A percentile compares a stretch with the other conserved stretches of the same genome.
phyloP scores from a whole-genome alignment of 208 protist species.

The Leishmania tarentolae region DNA sequence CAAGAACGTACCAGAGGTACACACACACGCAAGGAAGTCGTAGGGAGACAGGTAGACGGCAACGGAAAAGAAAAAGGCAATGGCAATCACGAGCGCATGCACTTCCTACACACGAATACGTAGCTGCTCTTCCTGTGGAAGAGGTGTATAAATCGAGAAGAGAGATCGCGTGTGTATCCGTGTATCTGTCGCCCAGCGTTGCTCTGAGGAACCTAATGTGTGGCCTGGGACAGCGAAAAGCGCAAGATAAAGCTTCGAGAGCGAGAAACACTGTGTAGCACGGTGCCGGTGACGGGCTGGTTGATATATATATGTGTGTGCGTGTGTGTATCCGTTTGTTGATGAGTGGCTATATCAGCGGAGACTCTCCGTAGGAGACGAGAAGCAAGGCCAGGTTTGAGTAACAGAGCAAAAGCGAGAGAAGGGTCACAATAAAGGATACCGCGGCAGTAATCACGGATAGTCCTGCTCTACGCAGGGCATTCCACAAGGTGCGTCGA shows the following conservation, averaged over 20 bases:
- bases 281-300: background rate
- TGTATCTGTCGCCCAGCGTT: background rate
- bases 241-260: background rate
- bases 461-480: background rate
- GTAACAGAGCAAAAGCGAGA: background rate
- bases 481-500: background rate
- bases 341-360: background rate
- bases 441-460: constrained; percentile 8
- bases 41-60: background rate
- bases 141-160: background rate
- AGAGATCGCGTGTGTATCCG: background rate
- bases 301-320: background rate
- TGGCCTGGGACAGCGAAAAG: background rate
- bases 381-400: background rate
- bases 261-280: background rate
- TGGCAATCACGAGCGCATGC: background rate
- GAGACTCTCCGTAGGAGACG: background rate
- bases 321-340: background rate
- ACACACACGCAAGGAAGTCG: background rate
- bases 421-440: background rate
- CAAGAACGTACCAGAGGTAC: background rate
- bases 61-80: background rate
- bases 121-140: background rate
- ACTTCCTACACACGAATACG: background rate
- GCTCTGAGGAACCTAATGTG: background rate